phyloP scores from a whole-genome alignment of 208 protist genomes.

The Acanthamoeba polyphaga region DNA sequence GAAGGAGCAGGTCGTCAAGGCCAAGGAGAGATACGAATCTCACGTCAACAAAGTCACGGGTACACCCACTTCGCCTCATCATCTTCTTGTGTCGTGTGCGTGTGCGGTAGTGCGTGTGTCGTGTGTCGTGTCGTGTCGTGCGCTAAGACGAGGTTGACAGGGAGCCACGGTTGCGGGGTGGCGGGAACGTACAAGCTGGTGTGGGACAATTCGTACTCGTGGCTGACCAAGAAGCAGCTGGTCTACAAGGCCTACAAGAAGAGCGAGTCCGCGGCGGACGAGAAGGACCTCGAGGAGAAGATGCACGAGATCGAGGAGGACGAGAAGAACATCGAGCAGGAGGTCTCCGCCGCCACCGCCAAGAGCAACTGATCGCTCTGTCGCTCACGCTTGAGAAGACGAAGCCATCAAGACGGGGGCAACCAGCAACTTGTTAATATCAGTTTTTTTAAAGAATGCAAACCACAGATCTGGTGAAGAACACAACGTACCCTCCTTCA shows the following conservation, averaged over 20 bases:
- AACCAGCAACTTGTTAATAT: too few relatives aligned
- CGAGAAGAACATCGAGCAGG: conserved; percentile 21
- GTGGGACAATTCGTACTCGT: conserved; percentile 61
- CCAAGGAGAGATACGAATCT: background rate
- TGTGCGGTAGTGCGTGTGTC: too few relatives aligned
- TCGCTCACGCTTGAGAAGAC: too few relatives aligned
- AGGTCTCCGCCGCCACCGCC: background rate
- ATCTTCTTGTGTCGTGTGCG: background rate
- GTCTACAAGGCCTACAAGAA: conserved; percentile 49
- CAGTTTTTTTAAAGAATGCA: too few relatives aligned
- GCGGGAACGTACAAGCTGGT: conserved; percentile 2
- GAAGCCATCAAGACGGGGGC: too few relatives aligned
- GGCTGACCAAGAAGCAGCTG: conserved; percentile 58
- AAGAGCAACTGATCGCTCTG: too few relatives aligned
- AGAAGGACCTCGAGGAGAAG: background rate
- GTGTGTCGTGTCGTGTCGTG: too few relatives aligned
- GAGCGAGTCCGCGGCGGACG: background rate
- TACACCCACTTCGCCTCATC: background rate
- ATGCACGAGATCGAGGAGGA: conserved; percentile 43
- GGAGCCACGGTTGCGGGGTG: background rate
- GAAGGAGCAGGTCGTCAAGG: background rate
- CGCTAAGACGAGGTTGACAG: background rate
- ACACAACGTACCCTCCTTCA: too few relatives aligned
- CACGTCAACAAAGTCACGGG: conserved; percentile 29
- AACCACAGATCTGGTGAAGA: too few relatives aligned